A percentile compares a stretch with the other conserved stretches of the same genome.
Conservation (phyloP, 2,329 filamentous ascomycete species). For the Grosmannia penicillata region DNA sequence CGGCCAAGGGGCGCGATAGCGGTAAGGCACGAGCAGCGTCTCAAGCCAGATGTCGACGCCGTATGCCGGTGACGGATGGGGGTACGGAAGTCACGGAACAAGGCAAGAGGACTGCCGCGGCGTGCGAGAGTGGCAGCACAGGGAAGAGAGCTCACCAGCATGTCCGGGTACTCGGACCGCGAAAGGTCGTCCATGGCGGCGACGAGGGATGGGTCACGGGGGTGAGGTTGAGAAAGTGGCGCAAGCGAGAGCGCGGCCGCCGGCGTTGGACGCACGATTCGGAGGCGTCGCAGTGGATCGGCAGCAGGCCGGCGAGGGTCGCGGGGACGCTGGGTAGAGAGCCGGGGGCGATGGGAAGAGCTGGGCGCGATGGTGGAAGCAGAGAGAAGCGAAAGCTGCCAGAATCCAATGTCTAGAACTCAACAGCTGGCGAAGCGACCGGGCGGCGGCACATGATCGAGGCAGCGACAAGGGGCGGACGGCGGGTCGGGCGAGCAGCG, state of each 20-base stretch:
- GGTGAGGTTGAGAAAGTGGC: too few species aligned
- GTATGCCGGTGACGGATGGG: too few species aligned
- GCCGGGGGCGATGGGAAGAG: background rate
- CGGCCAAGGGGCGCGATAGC: too few species aligned
- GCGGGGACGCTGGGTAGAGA: background rate
- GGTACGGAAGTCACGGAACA: background rate
- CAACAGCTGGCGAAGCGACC: constrained; percentile 1
- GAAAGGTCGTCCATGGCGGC: constrained; percentile 56
- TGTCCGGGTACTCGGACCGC: constrained; percentile 79
- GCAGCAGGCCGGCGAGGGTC: too few species aligned
- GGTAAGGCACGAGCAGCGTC: too few species aligned
- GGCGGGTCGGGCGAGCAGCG: background rate
- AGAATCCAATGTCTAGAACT: background rate
- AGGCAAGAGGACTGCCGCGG: too few species aligned
- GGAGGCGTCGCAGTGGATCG: too few species aligned
- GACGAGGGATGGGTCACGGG: background rate
- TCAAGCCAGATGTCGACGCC: constrained; percentile 2
- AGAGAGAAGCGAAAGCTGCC: background rate
- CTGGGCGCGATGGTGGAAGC: background rate
- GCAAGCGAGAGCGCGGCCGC: too few species aligned
- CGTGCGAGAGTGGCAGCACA: background rate
- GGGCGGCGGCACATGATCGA: constrained; percentile 6
- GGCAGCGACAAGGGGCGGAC: background rate
- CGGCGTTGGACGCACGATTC: too few species aligned
- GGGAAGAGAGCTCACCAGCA: constrained; percentile 53